Base-by-base conservation (phyloP, 2,329 filamentous ascomycete genomes). In the Orbilia oligospora region DNA sequence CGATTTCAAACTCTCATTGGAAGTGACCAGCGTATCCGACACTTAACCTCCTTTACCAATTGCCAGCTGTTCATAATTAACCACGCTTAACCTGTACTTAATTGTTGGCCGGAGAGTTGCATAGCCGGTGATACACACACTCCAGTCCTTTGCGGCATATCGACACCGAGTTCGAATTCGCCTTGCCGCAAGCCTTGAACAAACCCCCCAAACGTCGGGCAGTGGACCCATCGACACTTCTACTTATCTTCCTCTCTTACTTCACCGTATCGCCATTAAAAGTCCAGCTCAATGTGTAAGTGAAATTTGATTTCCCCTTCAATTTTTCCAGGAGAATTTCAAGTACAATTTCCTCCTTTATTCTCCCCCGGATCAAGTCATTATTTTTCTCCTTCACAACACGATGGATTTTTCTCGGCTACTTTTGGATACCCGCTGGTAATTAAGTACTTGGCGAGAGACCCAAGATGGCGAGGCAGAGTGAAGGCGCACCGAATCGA, bases 121-220 rank as follows among this genome's bases (percentile, higher is more conserved):
- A 61, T 73, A 66, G 49, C 70, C 70, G 63, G 69, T 49, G 27
- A n/a, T 36, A 36, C 33, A 64, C 53, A 71, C 48, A 56, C 70
- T 67, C 58, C 61, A 66, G 61, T 67, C 38, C 30, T 63, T 61
- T 51, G 66, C 56, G 58, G 65, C 56, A 67, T 67, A 71, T 71
- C 58, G 33, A 41, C 53, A 14, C 24, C 30, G 14, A 10, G 24
- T 51, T 51, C 49, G 53, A 48, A 53, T 78, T 70, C 68, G 75
- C 75, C 75, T 78, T 72, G 75, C 68, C 67, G 68, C 75, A 44
- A 78, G 75, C 75, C 75, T 78, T 78, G 75, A 71, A 46, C 58
- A 67, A 77, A 63, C 63, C 41, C n/a, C 66, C 55, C 71, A 46
- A 51, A 36, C 24, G 24, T 27, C 44, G 53, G 53, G 44, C 38